Evolutionary conservation across 2,329 filamentous ascomycete species (phyloP).

Genomic region (Neofusicoccum kwambonambiense): DNA sequence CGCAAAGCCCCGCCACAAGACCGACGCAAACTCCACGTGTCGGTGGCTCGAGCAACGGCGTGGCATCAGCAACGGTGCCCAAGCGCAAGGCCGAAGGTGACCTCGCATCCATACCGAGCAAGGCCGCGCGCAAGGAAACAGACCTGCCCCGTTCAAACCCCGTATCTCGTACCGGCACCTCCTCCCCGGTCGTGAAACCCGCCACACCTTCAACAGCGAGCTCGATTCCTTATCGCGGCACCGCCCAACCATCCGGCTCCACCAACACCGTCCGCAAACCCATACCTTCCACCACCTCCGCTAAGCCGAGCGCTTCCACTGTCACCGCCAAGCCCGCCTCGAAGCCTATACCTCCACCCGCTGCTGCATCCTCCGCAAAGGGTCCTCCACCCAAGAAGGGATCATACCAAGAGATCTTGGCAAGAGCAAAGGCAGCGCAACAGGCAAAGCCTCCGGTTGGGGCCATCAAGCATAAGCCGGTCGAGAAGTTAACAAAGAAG

Average conservation of each 20-base stretch:
- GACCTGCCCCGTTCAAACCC: conserved; percentile 19
- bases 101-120: conserved; percentile 29
- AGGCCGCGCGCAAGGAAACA: conserved; percentile 34
- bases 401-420: conserved; percentile 72
- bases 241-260: conserved; percentile 31
- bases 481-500: conserved; percentile 62
- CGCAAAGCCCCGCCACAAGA: conserved; percentile 16
- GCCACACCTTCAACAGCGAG: conserved; percentile 5
- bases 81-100: conserved; percentile 43
- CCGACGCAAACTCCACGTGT: conserved; percentile 15
- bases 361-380: conserved; percentile 20
- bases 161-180: conserved; percentile 16
- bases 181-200: conserved; percentile 14
- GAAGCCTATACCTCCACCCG: conserved; percentile 20
- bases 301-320: conserved; percentile 18
- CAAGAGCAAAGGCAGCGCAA: conserved; percentile 64
- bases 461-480: conserved; percentile 72
- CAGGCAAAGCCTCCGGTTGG: conserved; percentile 52
- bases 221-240: conserved; percentile 38
- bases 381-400: conserved; percentile 63
- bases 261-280: conserved; percentile 29
- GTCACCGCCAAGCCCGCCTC: conserved; percentile 19
- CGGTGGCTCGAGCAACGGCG: conserved; percentile 25
- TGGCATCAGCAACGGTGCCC: conserved; percentile 30
- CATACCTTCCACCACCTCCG: conserved; percentile 23